Evolutionary conservation across 169 alveolate genomes (phyloP), one percentile per base, ranked within the genome.

Genomic region (Plasmodium vinckei): DNA sequence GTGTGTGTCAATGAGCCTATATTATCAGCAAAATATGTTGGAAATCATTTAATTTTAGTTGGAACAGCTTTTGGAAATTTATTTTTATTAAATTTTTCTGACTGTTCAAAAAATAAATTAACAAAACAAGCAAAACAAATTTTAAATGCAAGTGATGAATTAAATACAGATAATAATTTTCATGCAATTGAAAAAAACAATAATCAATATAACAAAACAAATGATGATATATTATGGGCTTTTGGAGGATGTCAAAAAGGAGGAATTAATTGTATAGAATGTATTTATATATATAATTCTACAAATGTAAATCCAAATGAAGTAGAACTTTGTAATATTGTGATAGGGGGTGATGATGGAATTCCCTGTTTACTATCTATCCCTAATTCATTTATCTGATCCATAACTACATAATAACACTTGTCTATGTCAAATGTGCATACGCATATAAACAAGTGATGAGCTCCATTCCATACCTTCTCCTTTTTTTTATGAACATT

Each of bases 21-120:
- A 57, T 72, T 86, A 56, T 69, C 87, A 69, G 91, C 91, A 44
- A 56, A 56, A 63, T 86, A 86, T 23, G 46, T 86, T 64, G 91
- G 91, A 2, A 86, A 86, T 46, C 91, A 86, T 42, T 64, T 69
- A 19, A 44, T 86, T 51, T 60, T 86, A 53, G 87, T 86, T 69
- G 91, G 91, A 10, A 33, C 91, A 42, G 63, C 87, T 86, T 86
- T 69, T 86, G 91, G 91, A 69, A 86, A 86, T 86, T 86, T 86
- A 69, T 69, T 86, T 72, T 46, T 86, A 51, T 53, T 86, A 59
- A 70, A 86, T 70, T 86, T 86, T 86, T 59, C 87, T 86, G 91
- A 86, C 61, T n/a, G 59, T 57, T 86, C 91, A 68, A 57, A 70
- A 33, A 86, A 61, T 59, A n/a, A 15, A 21, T 56, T 60, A 70